Percentiles rank a stretch among this genome's conserved stretches.
Conservation (phyloP, 139 green algal species). For the Prasinococcaceae sp. region DNA sequence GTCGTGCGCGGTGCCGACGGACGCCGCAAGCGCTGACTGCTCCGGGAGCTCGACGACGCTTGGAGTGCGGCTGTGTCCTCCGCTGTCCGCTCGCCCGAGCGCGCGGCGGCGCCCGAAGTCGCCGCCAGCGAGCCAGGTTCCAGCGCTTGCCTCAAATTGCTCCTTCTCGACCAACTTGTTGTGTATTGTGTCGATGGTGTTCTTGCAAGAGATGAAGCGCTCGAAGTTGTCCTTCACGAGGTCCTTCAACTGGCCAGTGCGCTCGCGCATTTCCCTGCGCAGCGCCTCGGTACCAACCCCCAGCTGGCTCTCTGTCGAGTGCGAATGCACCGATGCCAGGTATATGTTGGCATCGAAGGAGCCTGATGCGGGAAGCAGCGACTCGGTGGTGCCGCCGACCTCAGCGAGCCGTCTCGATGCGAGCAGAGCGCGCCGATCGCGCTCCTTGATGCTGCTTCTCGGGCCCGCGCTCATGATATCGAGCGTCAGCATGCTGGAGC, state of each 20-base stretch:
- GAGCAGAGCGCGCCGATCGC: not conserved
- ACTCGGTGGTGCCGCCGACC: conserved; percentile 9
- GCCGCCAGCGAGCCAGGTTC: no score
- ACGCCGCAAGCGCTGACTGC: no score
- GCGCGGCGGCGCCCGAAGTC: not conserved
- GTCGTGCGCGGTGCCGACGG: no score
- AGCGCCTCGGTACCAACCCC: conserved; percentile 36
- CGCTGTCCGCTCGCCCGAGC: no score
- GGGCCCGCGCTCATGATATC: not conserved
- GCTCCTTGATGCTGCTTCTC: no score
- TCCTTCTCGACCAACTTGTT: conserved; percentile 36
- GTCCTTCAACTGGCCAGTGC: conserved; percentile 56
- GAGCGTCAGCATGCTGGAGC: no score
- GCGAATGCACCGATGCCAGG: conserved; percentile 14
- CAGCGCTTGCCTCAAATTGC: not conserved
- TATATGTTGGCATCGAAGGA: conserved; percentile 24
- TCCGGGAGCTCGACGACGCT: no score
- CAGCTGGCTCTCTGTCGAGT: conserved; percentile 38
- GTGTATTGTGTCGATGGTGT: conserved; percentile 66
- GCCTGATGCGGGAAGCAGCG: conserved; percentile 9
- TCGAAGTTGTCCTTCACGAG: conserved; percentile 86
- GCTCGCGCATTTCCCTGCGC: conserved; percentile 40
- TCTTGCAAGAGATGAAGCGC: conserved; percentile 76
- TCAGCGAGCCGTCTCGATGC: not conserved
- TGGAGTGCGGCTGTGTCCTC: no score